These are phyloP conservation scores for Cladophialophora yegresii DNA, from an alignment of 2,329 filamentous ascomycete species.

Conservation along the genomic window DNA sequence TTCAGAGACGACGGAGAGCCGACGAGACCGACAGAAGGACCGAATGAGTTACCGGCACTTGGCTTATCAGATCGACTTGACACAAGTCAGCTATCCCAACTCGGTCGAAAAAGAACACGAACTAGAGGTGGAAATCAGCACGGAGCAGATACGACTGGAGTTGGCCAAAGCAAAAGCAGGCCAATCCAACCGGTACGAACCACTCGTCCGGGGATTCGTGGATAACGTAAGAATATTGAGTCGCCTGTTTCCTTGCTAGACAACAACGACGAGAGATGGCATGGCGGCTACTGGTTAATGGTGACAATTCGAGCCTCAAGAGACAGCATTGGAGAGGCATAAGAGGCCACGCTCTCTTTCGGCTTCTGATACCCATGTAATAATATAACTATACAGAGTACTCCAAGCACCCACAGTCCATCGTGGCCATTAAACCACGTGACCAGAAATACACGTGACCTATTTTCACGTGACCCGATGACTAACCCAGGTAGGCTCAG, in stretches of 20 bases:
- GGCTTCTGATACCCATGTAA: constrained; percentile 32
- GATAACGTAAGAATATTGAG: constrained; percentile 53
- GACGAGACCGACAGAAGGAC: constrained; percentile 75
- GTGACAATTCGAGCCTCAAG: not conserved
- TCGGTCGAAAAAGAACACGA: constrained; percentile 49
- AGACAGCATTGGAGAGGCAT: constrained; percentile 4
- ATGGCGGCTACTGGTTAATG: not conserved
- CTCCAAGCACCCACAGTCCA: not conserved
- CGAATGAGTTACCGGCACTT: constrained; percentile 87
- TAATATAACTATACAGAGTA: constrained; percentile 12
- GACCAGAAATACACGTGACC: not conserved
- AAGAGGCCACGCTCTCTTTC: constrained; percentile 4
- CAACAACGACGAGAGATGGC: constrained; percentile 7
- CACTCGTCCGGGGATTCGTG: constrained; percentile 52
- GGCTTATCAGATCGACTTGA: constrained; percentile 87
- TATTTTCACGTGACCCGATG: not conserved
- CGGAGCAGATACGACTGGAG: constrained; percentile 49
- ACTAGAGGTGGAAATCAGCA: constrained; percentile 53
- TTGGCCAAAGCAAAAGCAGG: constrained; percentile 46
- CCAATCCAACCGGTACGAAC: constrained; percentile 48
- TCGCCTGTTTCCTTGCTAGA: constrained; percentile 34
- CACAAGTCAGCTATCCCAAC: constrained; percentile 71
- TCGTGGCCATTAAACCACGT: not conserved
- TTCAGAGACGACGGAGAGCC: constrained; percentile 47
- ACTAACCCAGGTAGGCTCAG: constrained; percentile 6